Percentiles rank a stretch among this genome's conserved stretches.
Conservation (phyloP, 2,329 filamentous ascomycete genomes). For the Epichloe amarillans region DNA sequence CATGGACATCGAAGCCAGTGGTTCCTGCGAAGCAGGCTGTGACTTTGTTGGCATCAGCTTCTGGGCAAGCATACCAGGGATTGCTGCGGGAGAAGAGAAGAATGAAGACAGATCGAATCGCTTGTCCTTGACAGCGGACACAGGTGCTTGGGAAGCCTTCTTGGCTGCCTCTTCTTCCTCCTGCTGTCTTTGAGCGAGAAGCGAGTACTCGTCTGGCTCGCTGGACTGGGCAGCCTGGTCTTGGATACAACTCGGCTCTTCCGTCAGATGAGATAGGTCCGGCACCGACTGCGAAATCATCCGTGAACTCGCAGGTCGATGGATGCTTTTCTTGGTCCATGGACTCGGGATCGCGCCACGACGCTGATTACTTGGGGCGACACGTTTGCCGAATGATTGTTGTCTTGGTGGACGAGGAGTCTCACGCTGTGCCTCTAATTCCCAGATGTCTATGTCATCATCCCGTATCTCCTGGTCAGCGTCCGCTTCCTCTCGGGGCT, state of each 20-base stretch:
- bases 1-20: slow-evolving; percentile 2
- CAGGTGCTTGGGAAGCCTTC: slow-evolving; percentile 6
- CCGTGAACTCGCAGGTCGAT: slow-evolving; percentile 1
- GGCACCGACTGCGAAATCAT: slow-evolving; percentile 6
- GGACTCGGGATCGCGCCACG: slow-evolving; percentile 22
- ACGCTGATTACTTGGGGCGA: slow-evolving; percentile 10
- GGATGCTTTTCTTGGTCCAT: slow-evolving; percentile 21
- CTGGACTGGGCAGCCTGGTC: slow-evolving; percentile 8
- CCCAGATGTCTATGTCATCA: slow-evolving; percentile 43
- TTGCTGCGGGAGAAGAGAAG: slow-evolving; percentile 41
- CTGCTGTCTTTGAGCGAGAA: slow-evolving; percentile 23
- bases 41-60: slow-evolving; percentile 17
- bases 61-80: slow-evolving; percentile 21
- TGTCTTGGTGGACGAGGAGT: slow-evolving; percentile 22
- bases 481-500: not conserved
- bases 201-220: slow-evolving; percentile 29
- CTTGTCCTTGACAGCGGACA: slow-evolving; percentile 16
- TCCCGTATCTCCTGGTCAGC: slow-evolving; percentile 14
- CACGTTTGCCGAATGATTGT: slow-evolving; percentile 16
- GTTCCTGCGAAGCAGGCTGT: slow-evolving; percentile 4
- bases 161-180: slow-evolving; percentile 8
- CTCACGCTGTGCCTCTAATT: slow-evolving; percentile 38
- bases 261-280: slow-evolving; percentile 6
- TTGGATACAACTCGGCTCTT: slow-evolving; percentile 4
- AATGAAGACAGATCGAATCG: slow-evolving; percentile 38